Evolutionary conservation across 2,329 filamentous ascomycete species (phyloP), one percentile per base, ranked within the genome.

Genomic region (Chrysoporthe puriensis): DNA sequence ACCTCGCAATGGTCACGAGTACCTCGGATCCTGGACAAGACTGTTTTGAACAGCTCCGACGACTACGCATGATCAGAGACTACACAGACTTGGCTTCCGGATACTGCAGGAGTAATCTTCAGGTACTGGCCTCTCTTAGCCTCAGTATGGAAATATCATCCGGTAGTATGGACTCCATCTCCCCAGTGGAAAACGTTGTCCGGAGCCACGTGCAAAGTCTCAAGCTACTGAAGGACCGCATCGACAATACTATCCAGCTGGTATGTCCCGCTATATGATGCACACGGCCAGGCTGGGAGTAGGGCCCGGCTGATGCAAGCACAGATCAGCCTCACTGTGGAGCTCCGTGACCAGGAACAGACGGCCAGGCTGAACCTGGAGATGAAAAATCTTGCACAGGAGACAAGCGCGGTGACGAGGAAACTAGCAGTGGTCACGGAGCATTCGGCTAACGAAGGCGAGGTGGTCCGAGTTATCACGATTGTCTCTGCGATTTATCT

Each of bases 401-500:
- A 71, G 32, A 72, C 71, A 2, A 62, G 70, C 36, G 52, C 52
- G 34, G 63, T 72, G 7, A 75, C 72, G 1, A 63, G 64, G 62
- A 71, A 70, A 21, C 69, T 74, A 6, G 71, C 72, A 6, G 67
- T 69, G 9, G 63, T 75, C n/a, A 72, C 70, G 1, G 59, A 75
- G 58, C 67, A 66, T n/a, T 71, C 72, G 16, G 73, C 73, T 2
- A 69, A 73, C 26, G 72, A 74, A 48, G 72, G 73, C 32, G 73
- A 70, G 32, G 72, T 74, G 18, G 72, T 75, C 6, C 66, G 71
- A 14, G 67, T 75, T 5, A 74, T 75, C 21, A 75, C 74, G 1
- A 70, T 75, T 9, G 64, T 75, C 9, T 74, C 73, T 13, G 70
- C 73, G 3, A 66, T 75, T 1, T 75, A 75, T 42, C 58, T 75